These are phyloP conservation scores for Alloteropsis semialata DNA, from an alignment of 176 grass and related monocot genomes.

Conservation along the genomic window DNA sequence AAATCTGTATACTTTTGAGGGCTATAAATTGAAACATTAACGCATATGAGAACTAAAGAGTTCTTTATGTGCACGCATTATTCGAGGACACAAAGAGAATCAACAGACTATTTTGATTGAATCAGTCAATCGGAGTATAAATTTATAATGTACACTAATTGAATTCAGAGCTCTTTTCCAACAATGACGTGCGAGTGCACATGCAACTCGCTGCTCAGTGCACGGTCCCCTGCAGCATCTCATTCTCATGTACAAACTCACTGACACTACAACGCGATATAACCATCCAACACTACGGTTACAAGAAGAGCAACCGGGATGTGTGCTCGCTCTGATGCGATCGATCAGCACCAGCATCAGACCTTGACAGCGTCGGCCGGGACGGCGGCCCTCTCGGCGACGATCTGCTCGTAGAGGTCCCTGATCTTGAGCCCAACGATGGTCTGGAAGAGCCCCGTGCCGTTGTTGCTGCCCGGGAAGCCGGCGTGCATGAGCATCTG, in stretches of 20 bases:
- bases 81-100: neutral
- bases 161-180: neutral
- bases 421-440: constrained; percentile 63
- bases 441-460: constrained; percentile 68
- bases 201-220: neutral
- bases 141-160: neutral
- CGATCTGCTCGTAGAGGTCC: constrained; percentile 50
- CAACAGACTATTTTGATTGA: neutral
- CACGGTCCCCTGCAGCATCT: neutral
- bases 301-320: neutral
- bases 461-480: constrained; percentile 63
- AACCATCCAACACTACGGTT: no score
- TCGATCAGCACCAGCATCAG: neutral
- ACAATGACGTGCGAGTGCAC: neutral
- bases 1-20: neutral
- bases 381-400: constrained; percentile 7
- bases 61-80: neutral
- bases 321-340: neutral
- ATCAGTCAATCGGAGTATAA: no score
- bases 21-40: neutral
- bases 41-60: neutral
- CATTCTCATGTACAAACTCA: no score
- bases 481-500: constrained; percentile 58
- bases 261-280: no score
- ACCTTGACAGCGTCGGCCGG: neutral